A percentile compares a stretch with the other conserved stretches of the same genome.
phyloP scores from a whole-genome alignment of 2,329 filamentous ascomycete species.

The Arthrinium phaeospermum region DNA sequence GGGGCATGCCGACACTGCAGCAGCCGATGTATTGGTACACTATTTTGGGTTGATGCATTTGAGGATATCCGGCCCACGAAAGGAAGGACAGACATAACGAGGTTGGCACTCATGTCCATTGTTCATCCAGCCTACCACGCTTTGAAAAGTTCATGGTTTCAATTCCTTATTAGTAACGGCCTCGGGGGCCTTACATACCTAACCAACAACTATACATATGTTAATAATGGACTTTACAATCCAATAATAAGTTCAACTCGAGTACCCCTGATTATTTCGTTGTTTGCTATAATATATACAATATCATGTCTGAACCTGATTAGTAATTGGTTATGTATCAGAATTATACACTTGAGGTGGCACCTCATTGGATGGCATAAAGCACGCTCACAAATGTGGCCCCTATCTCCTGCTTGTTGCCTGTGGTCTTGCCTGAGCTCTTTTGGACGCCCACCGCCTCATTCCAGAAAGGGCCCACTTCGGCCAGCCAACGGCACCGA shows the following conservation, averaged over 20 bases:
- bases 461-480: constrained; percentile 9
- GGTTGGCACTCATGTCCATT: background rate
- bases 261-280: background rate
- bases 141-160: constrained; percentile 3
- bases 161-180: background rate
- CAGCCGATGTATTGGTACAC: constrained; percentile 10
- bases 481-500: background rate
- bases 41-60: constrained; percentile 10
- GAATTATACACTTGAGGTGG: background rate
- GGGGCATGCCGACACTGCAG: background rate
- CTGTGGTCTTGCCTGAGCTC: background rate
- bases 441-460: background rate
- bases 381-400: background rate
- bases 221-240: background rate
- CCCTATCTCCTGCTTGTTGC: background rate
- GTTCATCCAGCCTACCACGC: background rate
- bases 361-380: background rate
- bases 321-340: background rate
- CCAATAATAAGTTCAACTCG: background rate
- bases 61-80: constrained; percentile 7
- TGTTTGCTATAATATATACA: background rate
- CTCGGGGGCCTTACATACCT: constrained; percentile 3
- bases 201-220: background rate
- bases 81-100: background rate
- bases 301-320: background rate